Evolutionary conservation across 805 yeast species (phyloP).

Genomic region (Peterozyma toletana): DNA sequence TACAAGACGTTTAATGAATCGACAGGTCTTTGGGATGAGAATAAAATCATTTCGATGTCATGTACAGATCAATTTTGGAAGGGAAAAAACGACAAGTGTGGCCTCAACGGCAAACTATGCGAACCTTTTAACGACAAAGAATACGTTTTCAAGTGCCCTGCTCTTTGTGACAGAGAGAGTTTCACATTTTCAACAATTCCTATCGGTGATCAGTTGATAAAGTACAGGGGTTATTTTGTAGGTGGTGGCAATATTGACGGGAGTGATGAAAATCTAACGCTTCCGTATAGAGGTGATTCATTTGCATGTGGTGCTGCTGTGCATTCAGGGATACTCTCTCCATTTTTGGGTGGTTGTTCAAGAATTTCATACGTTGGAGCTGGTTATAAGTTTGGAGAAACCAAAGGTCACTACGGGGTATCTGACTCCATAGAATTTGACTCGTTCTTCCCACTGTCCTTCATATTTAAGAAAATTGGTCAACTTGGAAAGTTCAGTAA

Average conservation of each 20-base stretch:
- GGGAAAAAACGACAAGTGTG: constrained; percentile 75
- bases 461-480: constrained; percentile 34
- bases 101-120: constrained; percentile 61
- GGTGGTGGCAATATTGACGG: constrained; percentile 57
- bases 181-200: constrained; percentile 71
- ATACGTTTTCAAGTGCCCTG: constrained; percentile 73
- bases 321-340: constrained; percentile 75
- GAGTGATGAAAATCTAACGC: constrained; percentile 26
- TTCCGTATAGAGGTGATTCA: constrained; percentile 82
- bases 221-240: constrained; percentile 64
- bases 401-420: constrained; percentile 45
- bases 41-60: constrained; percentile 34
- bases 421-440: constrained; percentile 51
- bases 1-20: constrained; percentile 10
- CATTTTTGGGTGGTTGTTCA: constrained; percentile 75
- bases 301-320: constrained; percentile 86
- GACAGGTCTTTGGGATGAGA: constrained; percentile 13
- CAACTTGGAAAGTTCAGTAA: constrained; percentile 32
- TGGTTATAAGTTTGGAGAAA: constrained; percentile 37
- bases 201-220: constrained; percentile 61
- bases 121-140: constrained; percentile 33
- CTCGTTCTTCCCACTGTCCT: constrained; percentile 73
- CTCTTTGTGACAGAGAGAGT: constrained; percentile 73
- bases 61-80: constrained; percentile 58
- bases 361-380: constrained; percentile 50